Evolutionary conservation across 495 filamentous ascomycete genomes (phyloP).

Genomic region (Alectoria sarmentosa): DNA sequence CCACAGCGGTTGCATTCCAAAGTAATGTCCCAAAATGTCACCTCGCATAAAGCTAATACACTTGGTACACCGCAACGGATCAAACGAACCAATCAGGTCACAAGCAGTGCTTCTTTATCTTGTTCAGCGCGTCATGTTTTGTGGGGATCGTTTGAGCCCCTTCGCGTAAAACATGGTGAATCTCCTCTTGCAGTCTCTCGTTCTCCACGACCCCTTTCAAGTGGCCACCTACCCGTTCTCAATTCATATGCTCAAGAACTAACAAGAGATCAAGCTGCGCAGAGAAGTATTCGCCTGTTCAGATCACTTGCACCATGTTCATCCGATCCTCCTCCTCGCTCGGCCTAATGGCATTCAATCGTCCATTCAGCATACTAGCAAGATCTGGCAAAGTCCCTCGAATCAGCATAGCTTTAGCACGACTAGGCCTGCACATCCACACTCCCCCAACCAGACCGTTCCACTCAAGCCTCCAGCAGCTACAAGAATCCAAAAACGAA

Average conservation of each 20-base stretch:
- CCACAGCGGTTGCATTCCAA: neutral
- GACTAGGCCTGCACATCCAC: neutral
- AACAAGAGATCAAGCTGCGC: neutral
- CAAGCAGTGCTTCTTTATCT: neutral
- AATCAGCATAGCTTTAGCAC: neutral
- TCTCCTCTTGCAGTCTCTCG: neutral
- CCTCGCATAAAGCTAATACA: neutral
- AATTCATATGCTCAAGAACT: neutral
- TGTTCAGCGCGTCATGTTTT: neutral
- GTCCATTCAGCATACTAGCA: neutral
- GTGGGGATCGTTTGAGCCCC: neutral
- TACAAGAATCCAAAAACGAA: neutral
- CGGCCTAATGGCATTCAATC: neutral
- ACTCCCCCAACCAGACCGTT: neutral
- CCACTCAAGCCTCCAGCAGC: neutral
- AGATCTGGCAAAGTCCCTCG: neutral
- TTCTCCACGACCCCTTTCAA: neutral
- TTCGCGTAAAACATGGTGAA: neutral
- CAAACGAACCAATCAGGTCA: neutral
- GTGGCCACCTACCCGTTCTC: neutral
- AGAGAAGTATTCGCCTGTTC: neutral
- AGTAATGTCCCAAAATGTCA: neutral
- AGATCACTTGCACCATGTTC: neutral
- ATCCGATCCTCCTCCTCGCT: neutral
- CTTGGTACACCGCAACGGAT: neutral